phyloP scores from a whole-genome alignment of 2,329 filamentous ascomycete species.

The Apiospora aurea region DNA sequence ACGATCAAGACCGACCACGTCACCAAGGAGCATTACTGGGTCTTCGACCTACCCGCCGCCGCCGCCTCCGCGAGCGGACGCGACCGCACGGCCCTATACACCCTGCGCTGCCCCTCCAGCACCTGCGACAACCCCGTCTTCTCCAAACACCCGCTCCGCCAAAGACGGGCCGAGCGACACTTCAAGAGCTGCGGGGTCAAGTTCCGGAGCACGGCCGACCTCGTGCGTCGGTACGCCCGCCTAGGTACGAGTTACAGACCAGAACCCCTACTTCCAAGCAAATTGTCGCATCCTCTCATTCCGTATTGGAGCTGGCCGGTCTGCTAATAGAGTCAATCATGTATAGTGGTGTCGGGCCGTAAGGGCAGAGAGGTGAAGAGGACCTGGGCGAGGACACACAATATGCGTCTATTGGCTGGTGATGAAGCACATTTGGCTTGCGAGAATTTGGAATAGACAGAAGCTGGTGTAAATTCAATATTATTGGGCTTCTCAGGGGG shows the following conservation, averaged over 20 bases:
- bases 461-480: too few species aligned
- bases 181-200: slow-evolving; percentile 23
- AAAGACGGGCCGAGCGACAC: slow-evolving; percentile 23
- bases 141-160: slow-evolving; percentile 25
- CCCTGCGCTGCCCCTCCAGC: slow-evolving; percentile 26
- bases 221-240: slow-evolving; percentile 27
- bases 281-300: background rate
- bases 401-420: slow-evolving; percentile 18
- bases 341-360: background rate
- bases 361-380: background rate
- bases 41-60: slow-evolving; percentile 25
- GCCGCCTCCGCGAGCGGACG: background rate
- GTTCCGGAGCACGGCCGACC: slow-evolving; percentile 22
- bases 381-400: slow-evolving; percentile 24
- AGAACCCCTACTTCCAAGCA: background rate
- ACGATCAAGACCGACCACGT: slow-evolving; percentile 21
- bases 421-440: slow-evolving; percentile 24
- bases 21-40: slow-evolving; percentile 27
- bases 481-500: background rate
- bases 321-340: background rate
- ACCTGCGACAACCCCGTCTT: slow-evolving; percentile 27
- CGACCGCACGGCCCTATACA: slow-evolving; percentile 22
- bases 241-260: slow-evolving; percentile 20
- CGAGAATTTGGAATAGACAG: slow-evolving; percentile 19
- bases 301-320: too few species aligned